phyloP scores from a whole-genome alignment of 116 monocot species.

The Cymodocea nodosa region DNA sequence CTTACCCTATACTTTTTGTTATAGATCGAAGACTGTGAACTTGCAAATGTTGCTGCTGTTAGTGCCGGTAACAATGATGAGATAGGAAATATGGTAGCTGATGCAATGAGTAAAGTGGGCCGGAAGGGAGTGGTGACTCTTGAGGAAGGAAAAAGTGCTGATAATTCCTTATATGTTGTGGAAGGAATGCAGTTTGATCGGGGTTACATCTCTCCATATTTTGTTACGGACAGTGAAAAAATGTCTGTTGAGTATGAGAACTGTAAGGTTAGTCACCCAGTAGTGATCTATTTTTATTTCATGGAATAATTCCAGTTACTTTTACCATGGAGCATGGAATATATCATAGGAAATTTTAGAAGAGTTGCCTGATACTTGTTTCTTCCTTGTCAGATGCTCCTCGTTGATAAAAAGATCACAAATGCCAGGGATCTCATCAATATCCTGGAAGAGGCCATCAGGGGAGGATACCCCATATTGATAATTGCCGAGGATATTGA shows the following conservation, averaged over 20 bases:
- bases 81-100: constrained; percentile 82
- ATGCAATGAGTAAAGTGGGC: constrained; percentile 89
- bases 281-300: not conserved
- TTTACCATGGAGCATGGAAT: no score
- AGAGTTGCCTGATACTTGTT: not conserved
- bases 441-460: constrained; percentile 85
- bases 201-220: constrained; percentile 90
- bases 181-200: constrained; percentile 97
- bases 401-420: constrained; percentile 96
- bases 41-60: constrained; percentile 80
- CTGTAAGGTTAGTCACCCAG: constrained; percentile 54
- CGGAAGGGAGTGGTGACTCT: constrained; percentile 81
- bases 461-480: constrained; percentile 83
- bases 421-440: constrained; percentile 87
- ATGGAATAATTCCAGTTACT: not conserved
- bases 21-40: constrained; percentile 91
- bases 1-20: not conserved
- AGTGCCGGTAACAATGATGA: constrained; percentile 78
- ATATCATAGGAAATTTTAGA: no score
- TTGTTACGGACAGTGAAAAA: constrained; percentile 81
- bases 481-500: constrained; percentile 95
- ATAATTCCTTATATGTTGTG: constrained; percentile 64
- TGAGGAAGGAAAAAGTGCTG: constrained; percentile 88
- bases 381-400: constrained; percentile 43
- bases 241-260: constrained; percentile 86